These are phyloP conservation scores for Globisporangium alternatum DNA, from an alignment of 352 stramenopile genomes.

Conservation along the genomic window DNA sequence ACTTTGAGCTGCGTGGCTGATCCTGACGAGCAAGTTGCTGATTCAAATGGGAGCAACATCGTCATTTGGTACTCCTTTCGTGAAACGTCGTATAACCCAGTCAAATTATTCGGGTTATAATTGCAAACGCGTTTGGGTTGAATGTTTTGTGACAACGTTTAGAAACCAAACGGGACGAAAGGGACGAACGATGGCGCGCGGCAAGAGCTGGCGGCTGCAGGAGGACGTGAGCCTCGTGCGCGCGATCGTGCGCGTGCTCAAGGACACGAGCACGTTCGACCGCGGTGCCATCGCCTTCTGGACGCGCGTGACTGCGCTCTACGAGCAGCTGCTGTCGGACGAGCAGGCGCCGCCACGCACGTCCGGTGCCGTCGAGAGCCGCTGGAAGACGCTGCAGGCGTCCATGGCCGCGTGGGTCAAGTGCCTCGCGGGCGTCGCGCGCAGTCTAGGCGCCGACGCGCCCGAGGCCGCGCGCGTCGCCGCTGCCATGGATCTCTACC, in stretches of 20 bases:
- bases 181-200: constrained; percentile 7
- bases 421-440: neutral
- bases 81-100: too few relatives aligned
- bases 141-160: too few relatives aligned
- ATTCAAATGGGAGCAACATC: too few relatives aligned
- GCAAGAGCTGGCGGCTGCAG: constrained; percentile 21
- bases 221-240: constrained; percentile 20
- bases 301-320: constrained; percentile 8
- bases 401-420: constrained; percentile 5
- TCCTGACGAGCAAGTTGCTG: too few relatives aligned
- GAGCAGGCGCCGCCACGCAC: constrained; percentile 11
- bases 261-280: neutral
- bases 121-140: too few relatives aligned
- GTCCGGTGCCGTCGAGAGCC: constrained; percentile 7
- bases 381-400: constrained; percentile 15
- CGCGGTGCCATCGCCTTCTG: constrained; percentile 5
- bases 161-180: neutral
- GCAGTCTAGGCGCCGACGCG: neutral
- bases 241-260: constrained; percentile 6
- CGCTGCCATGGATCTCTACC: constrained; percentile 10
- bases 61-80: too few relatives aligned
- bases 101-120: too few relatives aligned
- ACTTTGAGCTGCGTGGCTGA: too few relatives aligned
- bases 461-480: neutral
- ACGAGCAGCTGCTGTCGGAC: constrained; percentile 5